These are phyloP conservation scores for Candida quercuum DNA, from an alignment of 805 yeast species.

Conservation along the genomic window DNA sequence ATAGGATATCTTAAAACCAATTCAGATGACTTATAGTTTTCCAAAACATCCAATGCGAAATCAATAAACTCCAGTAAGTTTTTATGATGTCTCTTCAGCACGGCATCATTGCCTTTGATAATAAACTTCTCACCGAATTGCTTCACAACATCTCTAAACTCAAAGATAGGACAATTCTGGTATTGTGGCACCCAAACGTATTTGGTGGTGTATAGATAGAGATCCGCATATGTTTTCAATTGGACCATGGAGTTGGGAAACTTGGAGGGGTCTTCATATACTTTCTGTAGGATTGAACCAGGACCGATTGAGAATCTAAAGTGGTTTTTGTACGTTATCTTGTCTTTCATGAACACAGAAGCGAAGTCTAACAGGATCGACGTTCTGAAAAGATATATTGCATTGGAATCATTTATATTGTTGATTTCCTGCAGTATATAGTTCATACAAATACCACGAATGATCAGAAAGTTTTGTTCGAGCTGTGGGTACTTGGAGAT, in stretches of 20 bases:
- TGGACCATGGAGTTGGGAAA: background rate
- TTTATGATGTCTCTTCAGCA: background rate
- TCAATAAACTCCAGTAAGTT: background rate
- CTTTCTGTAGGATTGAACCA: background rate
- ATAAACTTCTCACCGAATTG: slow-evolving; percentile 1
- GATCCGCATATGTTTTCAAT: background rate
- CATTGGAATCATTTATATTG: background rate
- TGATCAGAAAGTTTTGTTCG: background rate
- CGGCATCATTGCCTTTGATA: background rate
- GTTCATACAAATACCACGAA: background rate
- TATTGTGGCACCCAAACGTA: slow-evolving; percentile 1
- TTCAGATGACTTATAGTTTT: background rate
- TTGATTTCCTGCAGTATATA: too few species aligned
- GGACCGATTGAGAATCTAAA: background rate
- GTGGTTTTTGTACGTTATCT: background rate
- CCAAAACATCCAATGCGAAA: background rate
- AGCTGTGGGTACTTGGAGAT: too few species aligned
- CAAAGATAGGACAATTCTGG: background rate
- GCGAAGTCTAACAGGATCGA: background rate
- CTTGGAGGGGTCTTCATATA: background rate
- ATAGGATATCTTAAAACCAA: slow-evolving; percentile 1
- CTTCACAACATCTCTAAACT: background rate
- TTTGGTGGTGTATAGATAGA: background rate
- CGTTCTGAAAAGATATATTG: background rate
- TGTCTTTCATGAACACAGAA: background rate